Percentiles rank a stretch among this genome's conserved stretches.
Conservation (phyloP, 768 basidiomycete genomes). For the Pisolithus marmoratus region DNA sequence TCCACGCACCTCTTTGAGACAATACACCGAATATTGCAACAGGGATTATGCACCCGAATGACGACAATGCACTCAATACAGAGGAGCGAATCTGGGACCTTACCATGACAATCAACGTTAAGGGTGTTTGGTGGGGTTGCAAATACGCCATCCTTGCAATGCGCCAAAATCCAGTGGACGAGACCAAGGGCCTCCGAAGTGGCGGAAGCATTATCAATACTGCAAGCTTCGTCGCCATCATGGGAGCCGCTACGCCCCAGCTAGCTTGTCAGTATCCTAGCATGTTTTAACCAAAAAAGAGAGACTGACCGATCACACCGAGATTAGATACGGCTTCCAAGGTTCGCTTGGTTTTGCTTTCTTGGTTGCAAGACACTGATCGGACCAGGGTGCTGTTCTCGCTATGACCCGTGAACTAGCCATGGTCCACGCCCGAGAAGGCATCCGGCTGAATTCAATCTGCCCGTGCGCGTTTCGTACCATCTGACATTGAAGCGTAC, state of each 20-base stretch:
- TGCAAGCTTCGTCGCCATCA: constrained; percentile 91
- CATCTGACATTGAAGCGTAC: neutral
- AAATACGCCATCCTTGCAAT: constrained; percentile 97
- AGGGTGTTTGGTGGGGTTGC: constrained; percentile 99
- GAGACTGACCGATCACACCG: constrained; percentile 7
- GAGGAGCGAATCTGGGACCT: constrained; percentile 96
- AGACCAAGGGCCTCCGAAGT: constrained; percentile 67
- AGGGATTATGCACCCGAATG: constrained; percentile 98
- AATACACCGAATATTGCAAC: constrained; percentile 4
- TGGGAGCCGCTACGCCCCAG: constrained; percentile 97
- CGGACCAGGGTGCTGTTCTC: constrained; percentile 81
- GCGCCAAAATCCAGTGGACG: constrained; percentile 85
- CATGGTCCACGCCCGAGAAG: constrained; percentile 96
- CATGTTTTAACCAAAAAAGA: neutral
- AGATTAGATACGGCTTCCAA: constrained; percentile 87
- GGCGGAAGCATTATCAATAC: constrained; percentile 97
- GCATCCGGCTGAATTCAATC: constrained; percentile 91
- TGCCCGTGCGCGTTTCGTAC: constrained; percentile 73
- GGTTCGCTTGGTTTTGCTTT: constrained; percentile 32
- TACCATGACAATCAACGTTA: constrained; percentile 91
- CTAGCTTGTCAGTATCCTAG: constrained; percentile 69
- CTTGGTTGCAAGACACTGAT: constrained; percentile 5
- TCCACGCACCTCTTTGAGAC: neutral
- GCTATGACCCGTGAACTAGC: constrained; percentile 98
- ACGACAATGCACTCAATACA: constrained; percentile 94